Evolutionary conservation across 768 basidiomycete species (phyloP).

Genomic region (Trametes meyenii): DNA sequence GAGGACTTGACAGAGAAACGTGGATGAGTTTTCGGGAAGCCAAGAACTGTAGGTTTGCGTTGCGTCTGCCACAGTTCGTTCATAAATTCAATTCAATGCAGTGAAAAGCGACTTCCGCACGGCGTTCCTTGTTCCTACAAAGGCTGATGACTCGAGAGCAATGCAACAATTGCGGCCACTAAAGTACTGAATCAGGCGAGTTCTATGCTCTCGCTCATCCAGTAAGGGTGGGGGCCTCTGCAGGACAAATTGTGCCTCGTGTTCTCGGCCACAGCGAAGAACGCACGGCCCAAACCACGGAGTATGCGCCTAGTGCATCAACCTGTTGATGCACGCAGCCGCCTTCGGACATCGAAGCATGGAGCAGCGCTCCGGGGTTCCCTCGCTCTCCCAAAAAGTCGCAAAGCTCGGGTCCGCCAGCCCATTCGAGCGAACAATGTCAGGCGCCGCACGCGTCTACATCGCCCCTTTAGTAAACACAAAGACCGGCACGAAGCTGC

Average conservation of each 20-base stretch:
- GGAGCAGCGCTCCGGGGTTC: background rate
- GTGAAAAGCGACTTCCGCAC: too few species aligned
- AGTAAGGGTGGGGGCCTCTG: background rate
- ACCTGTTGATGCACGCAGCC: background rate
- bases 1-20: too few species aligned
- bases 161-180: too few species aligned
- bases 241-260: background rate
- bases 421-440: slow-evolving; percentile 8
- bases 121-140: too few species aligned
- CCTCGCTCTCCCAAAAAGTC: slow-evolving; percentile 8
- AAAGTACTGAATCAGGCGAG: too few species aligned
- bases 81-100: too few species aligned
- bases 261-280: background rate
- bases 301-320: background rate
- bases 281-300: background rate
- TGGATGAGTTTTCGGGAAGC: too few species aligned
- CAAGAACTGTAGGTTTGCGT: too few species aligned
- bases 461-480: background rate
- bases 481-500: slow-evolving; percentile 13
- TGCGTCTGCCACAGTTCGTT: too few species aligned
- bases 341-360: slow-evolving; percentile 2
- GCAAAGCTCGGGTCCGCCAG: slow-evolving; percentile 3
- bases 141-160: too few species aligned
- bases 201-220: background rate
- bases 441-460: background rate